phyloP scores from a whole-genome alignment of 1,139 yeast species.

The Suhomyces bolitotheri region DNA sequence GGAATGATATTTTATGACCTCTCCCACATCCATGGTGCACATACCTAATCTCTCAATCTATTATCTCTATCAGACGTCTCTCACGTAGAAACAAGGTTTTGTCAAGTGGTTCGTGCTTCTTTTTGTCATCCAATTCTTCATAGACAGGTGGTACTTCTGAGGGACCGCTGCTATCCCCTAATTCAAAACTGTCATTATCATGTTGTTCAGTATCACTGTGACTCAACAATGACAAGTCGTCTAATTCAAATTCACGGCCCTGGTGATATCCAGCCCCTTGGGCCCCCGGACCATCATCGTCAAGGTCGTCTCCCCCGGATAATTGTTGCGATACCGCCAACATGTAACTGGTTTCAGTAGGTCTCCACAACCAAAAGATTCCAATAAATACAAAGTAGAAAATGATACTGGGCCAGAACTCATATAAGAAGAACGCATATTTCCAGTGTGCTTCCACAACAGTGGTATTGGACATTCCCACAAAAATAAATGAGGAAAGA shows the following conservation, averaged over 20 bases:
- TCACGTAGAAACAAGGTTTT: no score
- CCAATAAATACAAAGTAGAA: slow-evolving; percentile 83
- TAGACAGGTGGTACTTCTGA: slow-evolving; percentile 27
- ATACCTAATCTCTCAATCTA: no score
- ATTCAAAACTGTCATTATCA: slow-evolving; percentile 39
- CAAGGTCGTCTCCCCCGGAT: slow-evolving; percentile 65
- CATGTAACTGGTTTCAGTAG: slow-evolving; percentile 92
- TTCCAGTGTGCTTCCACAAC: slow-evolving; percentile 91
- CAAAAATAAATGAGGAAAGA: slow-evolving; percentile 66
- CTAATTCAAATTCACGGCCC: slow-evolving; percentile 67
- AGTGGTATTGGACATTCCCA: slow-evolving; percentile 73
- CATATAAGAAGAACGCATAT: slow-evolving; percentile 81
- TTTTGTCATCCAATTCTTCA: slow-evolving; percentile 20
- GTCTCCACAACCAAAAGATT: slow-evolving; percentile 93
- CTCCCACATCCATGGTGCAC: no score
- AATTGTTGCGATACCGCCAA: slow-evolving; percentile 93
- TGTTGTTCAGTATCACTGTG: slow-evolving; percentile 46
- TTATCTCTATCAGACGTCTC: no score
- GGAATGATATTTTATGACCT: no score
- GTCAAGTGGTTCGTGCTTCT: no score
- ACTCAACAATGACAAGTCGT: slow-evolving; percentile 65
- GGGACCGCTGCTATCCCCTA: slow-evolving; percentile 21
- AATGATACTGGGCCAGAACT: slow-evolving; percentile 93
- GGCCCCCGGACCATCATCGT: slow-evolving; percentile 56
- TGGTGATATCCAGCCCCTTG: slow-evolving; percentile 29